phyloP scores from a whole-genome alignment of 352 stramenopile genomes.

The Globisporangium viniferum region DNA sequence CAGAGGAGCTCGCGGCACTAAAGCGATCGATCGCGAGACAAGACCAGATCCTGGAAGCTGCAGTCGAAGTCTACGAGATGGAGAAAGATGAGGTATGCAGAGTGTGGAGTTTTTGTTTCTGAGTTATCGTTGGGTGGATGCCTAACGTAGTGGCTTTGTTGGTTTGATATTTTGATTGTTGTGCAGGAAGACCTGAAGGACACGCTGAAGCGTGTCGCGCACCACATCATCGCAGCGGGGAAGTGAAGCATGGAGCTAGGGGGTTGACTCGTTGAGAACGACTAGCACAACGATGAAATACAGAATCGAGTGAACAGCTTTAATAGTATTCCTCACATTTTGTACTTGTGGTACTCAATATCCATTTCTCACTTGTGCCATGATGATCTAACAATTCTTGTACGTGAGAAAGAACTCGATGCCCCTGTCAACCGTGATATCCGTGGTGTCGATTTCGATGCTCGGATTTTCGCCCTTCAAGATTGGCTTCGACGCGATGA shows the following conservation, averaged over 20 bases:
- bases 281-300: not conserved
- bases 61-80: slow-evolving; percentile 33
- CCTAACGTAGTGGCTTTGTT: not conserved
- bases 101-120: not conserved
- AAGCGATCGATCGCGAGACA: slow-evolving; percentile 38
- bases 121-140: not conserved
- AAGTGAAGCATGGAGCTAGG: not conserved
- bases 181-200: slow-evolving; percentile 50
- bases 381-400: slow-evolving; percentile 11
- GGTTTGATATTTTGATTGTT: not conserved
- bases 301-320: not conserved
- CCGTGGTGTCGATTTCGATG: slow-evolving; percentile 29
- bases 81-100: slow-evolving; percentile 40
- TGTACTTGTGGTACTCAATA: not conserved
- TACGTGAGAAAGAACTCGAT: slow-evolving; percentile 31
- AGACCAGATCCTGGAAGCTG: slow-evolving; percentile 41
- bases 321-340: not conserved
- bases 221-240: slow-evolving; percentile 22
- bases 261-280: not conserved
- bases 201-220: slow-evolving; percentile 41
- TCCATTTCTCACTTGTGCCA: not conserved
- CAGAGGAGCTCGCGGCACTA: slow-evolving; percentile 28
- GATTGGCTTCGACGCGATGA: slow-evolving; percentile 20
- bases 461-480: slow-evolving; percentile 4
- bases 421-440: slow-evolving; percentile 24